Evolutionary conservation across 305 asterid genomes (phyloP), one percentile per base, ranked within the genome.

Genomic region (Petunia hybrid): DNA sequence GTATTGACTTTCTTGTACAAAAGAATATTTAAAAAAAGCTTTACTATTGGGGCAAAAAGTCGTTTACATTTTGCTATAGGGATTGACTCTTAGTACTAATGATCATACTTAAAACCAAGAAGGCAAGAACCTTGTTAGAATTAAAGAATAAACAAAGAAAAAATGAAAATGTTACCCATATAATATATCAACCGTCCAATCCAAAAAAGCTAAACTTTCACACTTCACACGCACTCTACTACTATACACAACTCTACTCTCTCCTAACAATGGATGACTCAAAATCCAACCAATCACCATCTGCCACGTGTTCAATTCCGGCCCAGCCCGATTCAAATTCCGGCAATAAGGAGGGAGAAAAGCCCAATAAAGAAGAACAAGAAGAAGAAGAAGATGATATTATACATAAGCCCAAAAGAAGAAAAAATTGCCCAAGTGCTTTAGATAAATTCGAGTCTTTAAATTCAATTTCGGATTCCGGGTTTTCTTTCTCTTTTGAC

Each of bases 401-500:
- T 22, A 10, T 71, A 71, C 82, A 74, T 57, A 69, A 85, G 76
- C 46, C 89, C 53, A 87, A 84, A 80, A 82, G 84, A 79, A 81
- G 86, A 53, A 86, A 82, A 82, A 74, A 59, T 80, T 81, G 87
- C 78, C 88, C 88, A 2, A 80, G 77, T 75, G 87, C 81, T 16
- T 65, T 85, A 38, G 86, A 85, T 51, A 83, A 84, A 59, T 80
- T 83, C 12, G 84, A 80, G 41, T 68, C 82, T 5, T 65, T 83
- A 2, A 66, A 51, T 64, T 12, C 83, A 3, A 62, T 45, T 40
- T 8, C 83, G 31, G 83, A 85, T 67, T 83, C 83, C 16, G 46
- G 80, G 48, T 80, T 82, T 46, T 84, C 91, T 57, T 89, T 89
- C 81, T 82, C 82, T n/a, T 84, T 86, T 22, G 89, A 88, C 78